Conservation (phyloP, 1,139 yeast genomes). For the Geotrichum macrosporum region DNA sequence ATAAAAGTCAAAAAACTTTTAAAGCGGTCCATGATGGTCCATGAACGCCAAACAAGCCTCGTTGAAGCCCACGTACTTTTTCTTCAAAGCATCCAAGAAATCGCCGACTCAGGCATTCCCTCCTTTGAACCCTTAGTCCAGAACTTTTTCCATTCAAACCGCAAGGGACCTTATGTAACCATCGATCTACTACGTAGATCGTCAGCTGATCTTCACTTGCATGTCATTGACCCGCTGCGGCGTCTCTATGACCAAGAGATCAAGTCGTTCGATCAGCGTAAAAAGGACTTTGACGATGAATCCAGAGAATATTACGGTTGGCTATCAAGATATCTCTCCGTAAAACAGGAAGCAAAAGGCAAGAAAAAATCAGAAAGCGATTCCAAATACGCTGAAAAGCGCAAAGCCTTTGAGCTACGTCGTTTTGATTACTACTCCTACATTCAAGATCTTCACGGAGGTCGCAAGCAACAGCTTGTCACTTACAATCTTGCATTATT, state of each 20-base stretch:
- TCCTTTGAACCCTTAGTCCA: slow-evolving; percentile 37
- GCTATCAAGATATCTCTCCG: slow-evolving; percentile 63
- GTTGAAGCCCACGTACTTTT: slow-evolving; percentile 39
- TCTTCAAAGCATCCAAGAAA: slow-evolving; percentile 29
- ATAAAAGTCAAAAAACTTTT: slow-evolving; percentile 43
- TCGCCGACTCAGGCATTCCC: slow-evolving; percentile 36
- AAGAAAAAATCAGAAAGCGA: slow-evolving; percentile 46
- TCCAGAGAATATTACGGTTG: slow-evolving; percentile 72
- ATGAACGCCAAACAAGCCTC: slow-evolving; percentile 38
- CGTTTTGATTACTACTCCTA: slow-evolving; percentile 69
- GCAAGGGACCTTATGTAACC: slow-evolving; percentile 26
- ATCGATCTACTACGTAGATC: slow-evolving; percentile 26
- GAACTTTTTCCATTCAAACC: slow-evolving; percentile 30
- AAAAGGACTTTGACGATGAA: slow-evolving; percentile 63
- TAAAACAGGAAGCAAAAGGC: slow-evolving; percentile 49
- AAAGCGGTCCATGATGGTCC: slow-evolving; percentile 38
- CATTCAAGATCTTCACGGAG: slow-evolving; percentile 56
- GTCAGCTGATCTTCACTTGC: slow-evolving; percentile 31
- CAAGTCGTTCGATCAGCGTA: slow-evolving; percentile 42
- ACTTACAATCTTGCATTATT: slow-evolving; percentile 39
- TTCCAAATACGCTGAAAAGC: slow-evolving; percentile 55
- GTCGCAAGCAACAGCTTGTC: slow-evolving; percentile 43
- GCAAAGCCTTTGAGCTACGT: slow-evolving; percentile 60
- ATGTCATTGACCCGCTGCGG: slow-evolving; percentile 42
- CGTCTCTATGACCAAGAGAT: slow-evolving; percentile 42